Evolutionary conservation across 2,329 filamentous ascomycete genomes (phyloP), one percentile per base, ranked within the genome.

Genomic region (Clarireedia paspali): DNA sequence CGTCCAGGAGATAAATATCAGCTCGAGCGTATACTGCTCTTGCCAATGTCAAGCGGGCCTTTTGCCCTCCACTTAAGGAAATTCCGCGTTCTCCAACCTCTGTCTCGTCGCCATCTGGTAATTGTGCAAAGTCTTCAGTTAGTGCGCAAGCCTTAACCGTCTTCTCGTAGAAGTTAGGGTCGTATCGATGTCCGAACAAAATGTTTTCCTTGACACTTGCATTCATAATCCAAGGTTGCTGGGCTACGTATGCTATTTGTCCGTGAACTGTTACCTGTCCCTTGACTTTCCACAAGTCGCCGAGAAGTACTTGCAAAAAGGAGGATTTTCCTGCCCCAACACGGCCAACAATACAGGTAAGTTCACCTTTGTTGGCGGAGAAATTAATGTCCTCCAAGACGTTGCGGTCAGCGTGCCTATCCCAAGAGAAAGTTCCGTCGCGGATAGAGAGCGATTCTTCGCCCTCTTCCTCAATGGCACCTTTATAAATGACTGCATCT

Each of bases 261-360:
- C 94, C 95, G 63, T 88, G 85, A 9, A 99, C 79, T 55, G 88
- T 78, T 4, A 96, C 92, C 60, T 88, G 80, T 48, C 94, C 94
- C 59, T 88, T 84, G 50, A 87, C 78, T 70, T 96, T 97, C 85
- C 87, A 96, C 4, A 99, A 72, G 71, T 97, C 91, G 58, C 94
- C 94, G 4, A 99, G 81, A 56, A 99, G 81, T 54, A 88, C 83
- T 70, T 95, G 88, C 6, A 99, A 77, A 62, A 99, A 81, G 5
- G 92, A 97, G 0, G 94, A 96, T 71, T 99, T 99, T 58, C 94
- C 95, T 45, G 89, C 78, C 30, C 94, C 94, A n/a, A 99, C 95
- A 62, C 91, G 84, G 24, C 94, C 94, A 53, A 99, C 90, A 61
- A 99, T 78, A 67, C 94, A 99, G 24, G 88, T 90, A 7, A 99